Conservation (phyloP, 192 early-diverging fungal genomes). For the Linnemannia hyalina region DNA sequence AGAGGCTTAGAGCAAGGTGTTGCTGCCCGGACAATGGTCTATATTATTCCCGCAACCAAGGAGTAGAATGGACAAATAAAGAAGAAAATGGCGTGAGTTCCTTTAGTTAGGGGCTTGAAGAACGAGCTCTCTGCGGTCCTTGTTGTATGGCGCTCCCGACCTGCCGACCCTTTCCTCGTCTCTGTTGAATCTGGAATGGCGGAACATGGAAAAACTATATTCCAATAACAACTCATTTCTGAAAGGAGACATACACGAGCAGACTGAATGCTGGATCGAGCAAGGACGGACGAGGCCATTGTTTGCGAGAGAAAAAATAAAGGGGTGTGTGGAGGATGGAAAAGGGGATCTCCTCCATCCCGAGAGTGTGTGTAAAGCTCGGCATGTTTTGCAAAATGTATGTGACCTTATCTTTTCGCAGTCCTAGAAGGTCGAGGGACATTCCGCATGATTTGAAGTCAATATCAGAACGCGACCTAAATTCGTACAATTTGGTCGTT, state of each 20-base stretch:
- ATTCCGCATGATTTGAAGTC: not conserved
- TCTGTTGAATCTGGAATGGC: too few relatives aligned
- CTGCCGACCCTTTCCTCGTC: not conserved
- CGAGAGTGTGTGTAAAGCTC: not conserved
- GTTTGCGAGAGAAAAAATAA: not conserved
- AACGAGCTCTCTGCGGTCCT: not conserved
- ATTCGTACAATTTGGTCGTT: too few relatives aligned
- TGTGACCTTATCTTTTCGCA: not conserved
- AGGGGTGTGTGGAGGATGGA: not conserved
- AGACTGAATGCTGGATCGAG: constrained; percentile 36
- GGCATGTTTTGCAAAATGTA: not conserved
- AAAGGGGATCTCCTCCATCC: not conserved
- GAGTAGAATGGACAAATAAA: not conserved
- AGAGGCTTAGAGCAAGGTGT: constrained; percentile 24
- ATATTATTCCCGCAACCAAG: not conserved
- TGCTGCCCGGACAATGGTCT: constrained; percentile 14
- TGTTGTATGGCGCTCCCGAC: not conserved
- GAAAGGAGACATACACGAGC: constrained; percentile 28
- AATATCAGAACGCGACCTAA: too few relatives aligned
- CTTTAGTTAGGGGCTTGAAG: not conserved
- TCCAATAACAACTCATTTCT: not conserved
- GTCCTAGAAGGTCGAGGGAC: not conserved
- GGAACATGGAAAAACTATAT: not conserved
- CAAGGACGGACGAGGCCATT: constrained; percentile 26
- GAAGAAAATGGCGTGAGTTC: not conserved